Percentiles rank a stretch among this genome's conserved stretches.
Conservation (phyloP, 139 green algal genomes). For the Limnomonas spitsbergensis region DNA sequence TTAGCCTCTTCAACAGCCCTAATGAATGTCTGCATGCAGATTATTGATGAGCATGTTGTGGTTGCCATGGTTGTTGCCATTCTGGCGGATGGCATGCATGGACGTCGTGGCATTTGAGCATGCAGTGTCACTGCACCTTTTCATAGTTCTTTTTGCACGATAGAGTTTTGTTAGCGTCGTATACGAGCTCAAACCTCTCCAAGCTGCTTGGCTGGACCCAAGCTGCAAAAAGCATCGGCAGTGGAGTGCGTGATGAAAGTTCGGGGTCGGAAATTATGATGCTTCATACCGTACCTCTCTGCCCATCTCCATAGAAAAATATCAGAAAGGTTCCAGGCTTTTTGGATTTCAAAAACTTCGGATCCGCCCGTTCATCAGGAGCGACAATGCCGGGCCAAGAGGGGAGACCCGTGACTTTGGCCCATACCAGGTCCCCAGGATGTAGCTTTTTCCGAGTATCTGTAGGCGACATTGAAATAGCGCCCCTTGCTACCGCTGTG, state of each 20-base stretch:
- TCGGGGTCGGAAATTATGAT: too few relatives aligned
- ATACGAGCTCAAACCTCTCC: background rate
- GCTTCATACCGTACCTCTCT: too few relatives aligned
- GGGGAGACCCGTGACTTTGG: background rate
- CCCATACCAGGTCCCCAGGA: slow-evolving; percentile 5
- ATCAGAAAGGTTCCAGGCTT: background rate
- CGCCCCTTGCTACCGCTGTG: too few relatives aligned
- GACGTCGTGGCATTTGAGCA: too few relatives aligned
- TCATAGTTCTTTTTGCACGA: background rate
- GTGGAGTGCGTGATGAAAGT: too few relatives aligned
- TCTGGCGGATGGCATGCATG: too few relatives aligned
- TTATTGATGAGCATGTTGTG: too few relatives aligned
- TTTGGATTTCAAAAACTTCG: background rate
- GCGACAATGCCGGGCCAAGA: background rate
- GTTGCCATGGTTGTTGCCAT: too few relatives aligned
- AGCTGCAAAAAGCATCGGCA: background rate
- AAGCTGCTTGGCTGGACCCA: background rate
- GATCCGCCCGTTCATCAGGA: background rate
- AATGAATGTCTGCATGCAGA: slow-evolving; percentile 2
- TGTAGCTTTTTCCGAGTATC: too few relatives aligned
- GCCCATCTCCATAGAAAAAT: background rate
- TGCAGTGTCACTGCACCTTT: background rate
- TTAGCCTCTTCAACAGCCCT: slow-evolving; percentile 14
- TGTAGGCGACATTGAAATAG: too few relatives aligned
- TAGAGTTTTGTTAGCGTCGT: background rate